phyloP scores from a whole-genome alignment of 75 land plant genomes.

The Selaginella moellendorffii region DNA sequence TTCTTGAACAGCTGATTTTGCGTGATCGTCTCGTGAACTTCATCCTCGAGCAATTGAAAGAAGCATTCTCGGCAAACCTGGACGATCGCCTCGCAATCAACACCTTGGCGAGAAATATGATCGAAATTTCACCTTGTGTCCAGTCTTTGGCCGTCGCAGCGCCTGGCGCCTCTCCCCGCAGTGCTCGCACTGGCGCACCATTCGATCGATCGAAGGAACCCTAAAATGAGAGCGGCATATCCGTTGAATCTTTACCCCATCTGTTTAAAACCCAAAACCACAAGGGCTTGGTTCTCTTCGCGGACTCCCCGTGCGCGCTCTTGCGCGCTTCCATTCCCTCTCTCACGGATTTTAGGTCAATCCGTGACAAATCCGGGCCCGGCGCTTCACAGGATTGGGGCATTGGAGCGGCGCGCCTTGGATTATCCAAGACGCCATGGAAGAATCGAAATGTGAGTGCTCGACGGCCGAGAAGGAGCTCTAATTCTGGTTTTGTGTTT shows the following conservation, averaged over 20 bases:
- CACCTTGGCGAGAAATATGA: not conserved
- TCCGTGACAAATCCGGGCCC: too few relatives aligned
- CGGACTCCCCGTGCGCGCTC: not conserved
- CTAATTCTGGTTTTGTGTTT: too few relatives aligned
- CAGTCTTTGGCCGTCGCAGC: constrained; percentile 70
- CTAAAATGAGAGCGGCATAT: too few relatives aligned
- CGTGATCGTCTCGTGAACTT: constrained; percentile 74
- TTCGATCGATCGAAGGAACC: not conserved
- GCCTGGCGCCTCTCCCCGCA: constrained; percentile 51
- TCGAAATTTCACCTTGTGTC: constrained; percentile 44
- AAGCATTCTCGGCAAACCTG: constrained; percentile 92
- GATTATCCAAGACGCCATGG: too few relatives aligned
- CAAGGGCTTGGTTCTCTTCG: constrained; percentile 14
- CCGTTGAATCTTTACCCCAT: too few relatives aligned
- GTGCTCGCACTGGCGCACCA: constrained; percentile 38
- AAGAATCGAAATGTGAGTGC: too few relatives aligned
- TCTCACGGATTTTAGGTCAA: too few relatives aligned
- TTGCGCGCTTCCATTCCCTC: too few relatives aligned
- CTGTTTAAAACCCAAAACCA: too few relatives aligned
- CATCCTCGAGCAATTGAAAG: constrained; percentile 69
- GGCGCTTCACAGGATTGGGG: too few relatives aligned
- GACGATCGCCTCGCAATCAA: not conserved
- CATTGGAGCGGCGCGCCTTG: too few relatives aligned
- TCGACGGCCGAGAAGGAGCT: too few relatives aligned
- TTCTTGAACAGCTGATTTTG: constrained; percentile 63